Evolutionary conservation across 169 alveolate species (phyloP).

Genomic region (Cryptosporidium sp.): DNA sequence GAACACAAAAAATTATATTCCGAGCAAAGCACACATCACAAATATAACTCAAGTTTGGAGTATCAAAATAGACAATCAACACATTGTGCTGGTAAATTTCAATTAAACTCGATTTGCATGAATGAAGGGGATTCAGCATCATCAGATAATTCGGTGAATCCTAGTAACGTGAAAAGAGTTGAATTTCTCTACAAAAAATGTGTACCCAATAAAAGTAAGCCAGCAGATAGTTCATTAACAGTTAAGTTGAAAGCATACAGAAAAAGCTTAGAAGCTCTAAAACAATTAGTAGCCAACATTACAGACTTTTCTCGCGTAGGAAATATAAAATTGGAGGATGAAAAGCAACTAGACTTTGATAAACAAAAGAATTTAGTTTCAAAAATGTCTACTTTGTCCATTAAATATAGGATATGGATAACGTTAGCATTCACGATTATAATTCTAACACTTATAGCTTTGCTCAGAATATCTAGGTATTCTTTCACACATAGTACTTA

Average conservation of each 20-base stretch:
- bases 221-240: neutral
- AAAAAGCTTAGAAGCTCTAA: slow-evolving; percentile 21
- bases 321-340: neutral
- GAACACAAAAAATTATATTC: neutral
- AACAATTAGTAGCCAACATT: slow-evolving; percentile 3
- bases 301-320: neutral
- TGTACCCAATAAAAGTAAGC: neutral
- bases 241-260: slow-evolving; percentile 3
- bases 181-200: neutral
- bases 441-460: neutral
- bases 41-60: neutral
- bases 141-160: neutral
- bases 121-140: neutral
- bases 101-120: neutral
- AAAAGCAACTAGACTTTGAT: neutral
- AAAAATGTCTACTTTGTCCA: neutral
- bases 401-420: neutral
- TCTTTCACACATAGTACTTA: neutral
- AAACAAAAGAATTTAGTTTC: neutral
- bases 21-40: neutral
- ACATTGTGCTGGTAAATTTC: neutral
- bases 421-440: neutral
- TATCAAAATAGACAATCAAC: neutral
- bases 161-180: slow-evolving; percentile 5
- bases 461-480: neutral